These are phyloP conservation scores for Leptoxyphium fumago DNA, from an alignment of 2,329 filamentous ascomycete species.

Conservation along the genomic window DNA sequence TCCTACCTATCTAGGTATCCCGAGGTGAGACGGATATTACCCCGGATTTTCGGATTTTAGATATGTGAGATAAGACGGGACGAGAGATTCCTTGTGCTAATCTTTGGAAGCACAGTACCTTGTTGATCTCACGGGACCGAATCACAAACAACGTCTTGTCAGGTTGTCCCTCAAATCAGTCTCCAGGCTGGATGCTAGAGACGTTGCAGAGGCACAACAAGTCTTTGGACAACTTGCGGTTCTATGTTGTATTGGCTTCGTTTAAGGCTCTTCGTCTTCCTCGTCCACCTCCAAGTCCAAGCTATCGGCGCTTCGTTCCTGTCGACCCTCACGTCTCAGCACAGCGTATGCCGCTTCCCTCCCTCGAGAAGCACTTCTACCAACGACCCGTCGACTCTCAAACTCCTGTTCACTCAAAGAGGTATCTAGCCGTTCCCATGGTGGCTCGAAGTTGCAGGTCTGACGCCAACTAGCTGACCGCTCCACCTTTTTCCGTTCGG, in stretches of 20 bases:
- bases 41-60: too few species aligned
- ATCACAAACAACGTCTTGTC: too few species aligned
- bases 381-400: constrained; percentile 5
- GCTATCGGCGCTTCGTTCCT: not conserved
- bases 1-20: too few species aligned
- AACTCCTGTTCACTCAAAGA: constrained; percentile 4
- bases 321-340: not conserved
- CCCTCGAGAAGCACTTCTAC: constrained; percentile 3
- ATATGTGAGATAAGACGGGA: too few species aligned
- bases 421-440: constrained; percentile 30
- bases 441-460: constrained; percentile 28
- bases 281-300: not conserved
- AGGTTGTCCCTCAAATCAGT: too few species aligned
- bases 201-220: too few species aligned
- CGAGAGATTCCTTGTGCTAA: too few species aligned
- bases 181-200: too few species aligned
- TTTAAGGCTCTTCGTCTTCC: not conserved
- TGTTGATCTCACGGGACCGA: too few species aligned
- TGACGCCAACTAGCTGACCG: constrained; percentile 31
- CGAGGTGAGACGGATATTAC: too few species aligned
- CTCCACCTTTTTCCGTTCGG: constrained; percentile 19
- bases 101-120: too few species aligned
- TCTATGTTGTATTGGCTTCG: not conserved
- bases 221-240: too few species aligned
- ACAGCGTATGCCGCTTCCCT: constrained; percentile 1